Conservation (phyloP, 139 green algal species). For the Tetratostichococcus sp. region DNA sequence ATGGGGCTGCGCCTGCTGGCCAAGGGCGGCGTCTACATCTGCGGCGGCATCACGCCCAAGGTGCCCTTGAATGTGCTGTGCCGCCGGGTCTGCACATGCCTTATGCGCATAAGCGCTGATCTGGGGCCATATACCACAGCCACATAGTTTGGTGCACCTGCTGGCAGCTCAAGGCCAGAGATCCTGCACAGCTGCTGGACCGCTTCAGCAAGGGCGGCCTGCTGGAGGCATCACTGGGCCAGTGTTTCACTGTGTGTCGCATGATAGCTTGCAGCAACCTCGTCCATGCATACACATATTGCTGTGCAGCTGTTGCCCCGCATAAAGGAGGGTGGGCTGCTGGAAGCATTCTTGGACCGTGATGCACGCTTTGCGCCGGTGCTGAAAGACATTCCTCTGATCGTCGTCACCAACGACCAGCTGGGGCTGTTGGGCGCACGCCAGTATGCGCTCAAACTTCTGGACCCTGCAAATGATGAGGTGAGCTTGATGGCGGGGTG, state of each 20-base stretch:
- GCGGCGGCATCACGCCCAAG: slow-evolving; percentile 81
- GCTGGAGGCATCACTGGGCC: slow-evolving; percentile 67
- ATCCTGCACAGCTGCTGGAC: slow-evolving; percentile 48
- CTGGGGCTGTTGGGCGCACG: slow-evolving; percentile 64
- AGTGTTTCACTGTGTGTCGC: no score
- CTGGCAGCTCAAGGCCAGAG: no score
- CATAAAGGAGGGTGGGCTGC: slow-evolving; percentile 46
- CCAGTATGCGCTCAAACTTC: slow-evolving; percentile 52
- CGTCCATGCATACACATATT: no score
- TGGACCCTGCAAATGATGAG: slow-evolving; percentile 4
- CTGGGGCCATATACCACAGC: no score
- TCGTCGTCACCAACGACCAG: slow-evolving; percentile 69
- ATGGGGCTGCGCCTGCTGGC: slow-evolving; percentile 82
- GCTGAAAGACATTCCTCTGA: slow-evolving; percentile 54
- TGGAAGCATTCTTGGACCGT: slow-evolving; percentile 67
- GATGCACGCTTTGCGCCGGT: slow-evolving; percentile 43
- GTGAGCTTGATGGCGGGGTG: no score
- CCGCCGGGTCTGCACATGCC: no score
- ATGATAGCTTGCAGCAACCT: no score
- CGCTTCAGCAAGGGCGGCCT: slow-evolving; percentile 47
- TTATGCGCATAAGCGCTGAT: no score
- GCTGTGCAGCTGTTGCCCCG: slow-evolving; percentile 49
- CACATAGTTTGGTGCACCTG: no score
- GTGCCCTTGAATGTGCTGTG: slow-evolving; percentile 19
- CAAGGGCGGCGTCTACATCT: slow-evolving; percentile 84